Conservation (phyloP, 2,329 filamentous ascomycete genomes). For the Cladorrhinum sp. region DNA sequence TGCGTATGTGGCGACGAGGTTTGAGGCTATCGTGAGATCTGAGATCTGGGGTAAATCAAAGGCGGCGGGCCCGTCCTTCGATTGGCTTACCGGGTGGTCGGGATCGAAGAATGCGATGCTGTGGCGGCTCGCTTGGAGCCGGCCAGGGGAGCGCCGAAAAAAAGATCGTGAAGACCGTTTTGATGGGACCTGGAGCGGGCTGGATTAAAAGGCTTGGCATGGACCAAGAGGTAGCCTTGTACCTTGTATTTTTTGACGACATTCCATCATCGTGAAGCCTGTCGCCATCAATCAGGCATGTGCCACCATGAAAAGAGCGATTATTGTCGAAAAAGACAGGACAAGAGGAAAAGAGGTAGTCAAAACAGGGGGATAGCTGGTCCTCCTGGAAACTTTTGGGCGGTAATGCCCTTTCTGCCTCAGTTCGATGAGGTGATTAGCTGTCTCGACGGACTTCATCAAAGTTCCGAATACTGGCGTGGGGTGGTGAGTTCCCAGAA, state of each 20-base stretch:
- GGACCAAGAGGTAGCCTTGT: background rate
- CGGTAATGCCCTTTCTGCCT: background rate
- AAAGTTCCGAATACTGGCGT: background rate
- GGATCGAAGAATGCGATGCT: constrained; percentile 11
- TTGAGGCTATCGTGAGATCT: constrained; percentile 28
- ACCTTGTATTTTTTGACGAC: constrained; percentile 6
- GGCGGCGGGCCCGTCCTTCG: constrained; percentile 1
- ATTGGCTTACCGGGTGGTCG: constrained; percentile 12
- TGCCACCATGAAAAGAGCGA: too few species aligned
- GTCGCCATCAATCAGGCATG: background rate
- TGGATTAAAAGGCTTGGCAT: background rate
- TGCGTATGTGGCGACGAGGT: constrained; percentile 16
- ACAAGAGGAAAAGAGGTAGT: background rate
- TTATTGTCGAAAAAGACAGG: background rate
- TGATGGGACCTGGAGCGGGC: constrained; percentile 6
- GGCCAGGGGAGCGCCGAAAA: constrained; percentile 2
- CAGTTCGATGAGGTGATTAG: background rate
- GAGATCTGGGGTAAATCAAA: constrained; percentile 15
- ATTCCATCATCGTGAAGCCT: constrained; percentile 7
- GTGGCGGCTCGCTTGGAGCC: constrained; percentile 6
- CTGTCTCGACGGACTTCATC: background rate
- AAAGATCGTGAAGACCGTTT: constrained; percentile 12
- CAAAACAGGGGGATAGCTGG: background rate
- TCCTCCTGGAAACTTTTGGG: background rate
- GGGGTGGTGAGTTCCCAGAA: background rate